Evolutionary conservation across 176 grass and related monocot genomes (phyloP).

Genomic region (Musa beccarii): DNA sequence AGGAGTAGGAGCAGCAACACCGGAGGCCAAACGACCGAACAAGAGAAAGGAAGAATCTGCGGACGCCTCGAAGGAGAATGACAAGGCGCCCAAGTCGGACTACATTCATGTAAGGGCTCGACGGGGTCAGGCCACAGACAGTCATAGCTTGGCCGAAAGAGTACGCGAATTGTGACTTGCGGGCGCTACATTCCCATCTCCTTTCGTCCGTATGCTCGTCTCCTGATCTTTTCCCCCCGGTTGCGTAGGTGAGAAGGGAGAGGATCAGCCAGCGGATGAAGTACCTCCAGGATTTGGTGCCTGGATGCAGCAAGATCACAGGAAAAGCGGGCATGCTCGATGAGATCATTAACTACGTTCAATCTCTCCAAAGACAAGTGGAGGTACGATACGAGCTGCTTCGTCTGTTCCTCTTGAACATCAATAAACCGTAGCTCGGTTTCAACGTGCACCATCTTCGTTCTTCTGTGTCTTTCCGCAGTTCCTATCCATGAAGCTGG

Average conservation of each 20-base stretch:
- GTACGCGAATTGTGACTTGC: slow-evolving; percentile 23
- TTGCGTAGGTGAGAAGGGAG: slow-evolving; percentile 77
- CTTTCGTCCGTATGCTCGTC: too few species aligned
- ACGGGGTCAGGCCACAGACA: slow-evolving; percentile 93
- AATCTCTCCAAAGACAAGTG: slow-evolving; percentile 96
- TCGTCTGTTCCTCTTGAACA: too few species aligned
- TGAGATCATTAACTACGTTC: slow-evolving; percentile 99
- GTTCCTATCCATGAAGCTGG: slow-evolving; percentile 96
- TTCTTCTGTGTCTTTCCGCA: slow-evolving; percentile 12
- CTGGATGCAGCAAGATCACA: slow-evolving; percentile 89
- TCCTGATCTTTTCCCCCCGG: too few species aligned
- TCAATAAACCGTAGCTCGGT: too few species aligned
- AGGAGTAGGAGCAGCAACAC: not conserved
- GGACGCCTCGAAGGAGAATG: slow-evolving; percentile 23
- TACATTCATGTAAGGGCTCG: slow-evolving; percentile 97
- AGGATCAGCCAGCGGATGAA: slow-evolving; percentile 95
- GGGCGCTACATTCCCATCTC: too few species aligned
- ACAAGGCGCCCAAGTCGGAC: slow-evolving; percentile 38
- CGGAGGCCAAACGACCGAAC: not conserved
- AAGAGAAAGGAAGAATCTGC: slow-evolving; percentile 37
- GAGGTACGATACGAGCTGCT: slow-evolving; percentile 34
- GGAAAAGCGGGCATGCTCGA: slow-evolving; percentile 99
- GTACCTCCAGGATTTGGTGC: slow-evolving; percentile 92
- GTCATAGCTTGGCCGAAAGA: slow-evolving; percentile 94
- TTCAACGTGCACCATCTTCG: too few species aligned